Evolutionary conservation across 2,329 filamentous ascomycete species (phyloP).

Genomic region (Penicillium sp.): DNA sequence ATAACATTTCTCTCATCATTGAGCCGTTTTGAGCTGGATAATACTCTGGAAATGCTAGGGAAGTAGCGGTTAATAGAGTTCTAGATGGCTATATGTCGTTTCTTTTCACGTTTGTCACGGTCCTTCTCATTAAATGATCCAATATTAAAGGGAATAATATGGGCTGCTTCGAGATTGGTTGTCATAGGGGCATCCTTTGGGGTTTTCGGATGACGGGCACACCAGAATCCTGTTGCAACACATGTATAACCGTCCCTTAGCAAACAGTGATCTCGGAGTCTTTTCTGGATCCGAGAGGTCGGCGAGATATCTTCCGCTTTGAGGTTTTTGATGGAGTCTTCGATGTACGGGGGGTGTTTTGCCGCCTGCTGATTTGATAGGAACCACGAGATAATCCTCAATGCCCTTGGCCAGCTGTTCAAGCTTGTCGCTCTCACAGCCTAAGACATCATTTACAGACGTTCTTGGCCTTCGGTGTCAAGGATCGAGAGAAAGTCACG

Average conservation of each 20-base stretch:
- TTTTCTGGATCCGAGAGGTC: background rate
- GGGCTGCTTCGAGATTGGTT: constrained; percentile 17
- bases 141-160: constrained; percentile 23
- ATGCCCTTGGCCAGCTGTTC: too few relatives aligned
- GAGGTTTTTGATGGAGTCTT: constrained; percentile 24
- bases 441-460: too few relatives aligned
- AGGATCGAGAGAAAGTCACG: too few relatives aligned
- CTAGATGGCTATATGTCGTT: constrained; percentile 18
- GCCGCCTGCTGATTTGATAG: too few relatives aligned
- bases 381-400: too few relatives aligned
- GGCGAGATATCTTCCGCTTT: constrained; percentile 11
- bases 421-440: too few relatives aligned
- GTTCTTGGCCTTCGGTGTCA: too few relatives aligned
- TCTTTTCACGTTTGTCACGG: too few relatives aligned
- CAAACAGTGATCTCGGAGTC: constrained; percentile 2
- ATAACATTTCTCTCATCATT: constrained; percentile 21
- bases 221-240: constrained; percentile 11
- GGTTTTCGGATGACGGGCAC: background rate
- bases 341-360: too few relatives aligned
- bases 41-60: constrained; percentile 9
- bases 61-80: constrained; percentile 24
- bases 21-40: constrained; percentile 17
- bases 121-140: constrained; percentile 10
- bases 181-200: constrained; percentile 12
- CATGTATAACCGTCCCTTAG: constrained; percentile 25